Base-by-base conservation (phyloP, 345 rosid species). In the Microcos paniculata region DNA sequence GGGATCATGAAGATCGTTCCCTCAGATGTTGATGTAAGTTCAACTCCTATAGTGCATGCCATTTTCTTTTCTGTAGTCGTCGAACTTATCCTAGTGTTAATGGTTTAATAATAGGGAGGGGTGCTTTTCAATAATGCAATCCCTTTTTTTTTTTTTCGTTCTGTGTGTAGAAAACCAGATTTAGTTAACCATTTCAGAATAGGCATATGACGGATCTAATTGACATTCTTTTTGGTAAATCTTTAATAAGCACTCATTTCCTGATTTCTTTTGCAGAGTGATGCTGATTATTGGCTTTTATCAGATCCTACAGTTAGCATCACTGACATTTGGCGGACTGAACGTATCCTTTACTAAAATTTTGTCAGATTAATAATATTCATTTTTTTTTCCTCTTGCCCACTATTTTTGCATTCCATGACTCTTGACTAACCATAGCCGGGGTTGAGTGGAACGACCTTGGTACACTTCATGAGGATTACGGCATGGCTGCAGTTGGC, bases 1-100 rank as follows among this genome's bases (percentile, higher is more conserved):
- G 97, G 97, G 74, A 85, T 93, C 74, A 87, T 93, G 99, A 93
- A 90, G 90, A 96, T 96, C 72, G 94, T 92, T 81, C 97, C 96
- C 46, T 88, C 96, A 15, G 98, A 93, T 58, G 78, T 87, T 38
- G 94, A 96, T 85, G 98, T 90, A 87, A 92, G 98, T 87, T 74
- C 69, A 26, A 26, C 48, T 74, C 69, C 62, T 52, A 13, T 38
- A 16, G 24, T 33, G 30, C 12, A 31, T 40, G 24, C 52, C 3
- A 14, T 1, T 9, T 59, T 6, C 64, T 35, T 12, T 19, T 55
- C 52, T 38, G 10, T 4, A 40, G 52, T 38, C 33, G 33, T 40
- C 26, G 15, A 72, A 30, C 63, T 30, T 42, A 6, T 14, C 28
- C 13, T 2, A 11, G 15, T 26, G 40, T 45, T 64, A 49, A 21